These are phyloP conservation scores for Paramecium caudatum DNA, from an alignment of 73 alveolate species.

Conservation along the genomic window DNA sequence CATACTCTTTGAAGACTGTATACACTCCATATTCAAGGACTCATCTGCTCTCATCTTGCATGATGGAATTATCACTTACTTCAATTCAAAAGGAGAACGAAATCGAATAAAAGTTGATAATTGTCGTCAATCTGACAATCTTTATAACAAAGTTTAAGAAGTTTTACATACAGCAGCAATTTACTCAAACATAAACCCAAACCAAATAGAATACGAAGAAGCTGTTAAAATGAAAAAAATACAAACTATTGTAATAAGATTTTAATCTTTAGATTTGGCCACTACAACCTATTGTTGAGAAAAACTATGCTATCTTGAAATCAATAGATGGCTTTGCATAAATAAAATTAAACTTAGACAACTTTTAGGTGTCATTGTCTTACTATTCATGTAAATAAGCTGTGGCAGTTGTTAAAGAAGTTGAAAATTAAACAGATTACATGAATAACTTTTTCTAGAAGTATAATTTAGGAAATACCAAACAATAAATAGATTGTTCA, in stretches of 20 bases:
- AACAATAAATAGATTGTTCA: slow-evolving; percentile 3
- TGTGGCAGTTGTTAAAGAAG: not conserved
- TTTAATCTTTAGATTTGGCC: slow-evolving; percentile 47
- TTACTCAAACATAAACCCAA: not conserved
- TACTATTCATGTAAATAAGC: slow-evolving; percentile 37
- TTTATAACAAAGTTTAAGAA: slow-evolving; percentile 28
- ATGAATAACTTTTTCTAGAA: slow-evolving; percentile 17
- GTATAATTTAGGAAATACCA: not conserved
- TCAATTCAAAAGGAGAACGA: slow-evolving; percentile 17
- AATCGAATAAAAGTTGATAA: slow-evolving; percentile 9
- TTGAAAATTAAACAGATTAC: not conserved
- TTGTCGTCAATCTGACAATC: slow-evolving; percentile 24
- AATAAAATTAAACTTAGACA: slow-evolving; percentile 22
- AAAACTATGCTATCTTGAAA: not conserved
- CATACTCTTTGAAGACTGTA: slow-evolving; percentile 35
- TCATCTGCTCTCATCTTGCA: not conserved
- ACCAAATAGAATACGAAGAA: slow-evolving; percentile 28
- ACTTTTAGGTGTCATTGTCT: not conserved
- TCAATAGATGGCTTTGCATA: slow-evolving; percentile 33
- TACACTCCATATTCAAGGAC: slow-evolving; percentile 43
- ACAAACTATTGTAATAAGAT: not conserved
- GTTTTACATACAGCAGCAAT: not conserved
- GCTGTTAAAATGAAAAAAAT: slow-evolving; percentile 46
- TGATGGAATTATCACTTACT: not conserved
- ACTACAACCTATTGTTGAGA: not conserved